Evolutionary conservation across 768 basidiomycete species (phyloP).

Genomic region (Mycena venus): DNA sequence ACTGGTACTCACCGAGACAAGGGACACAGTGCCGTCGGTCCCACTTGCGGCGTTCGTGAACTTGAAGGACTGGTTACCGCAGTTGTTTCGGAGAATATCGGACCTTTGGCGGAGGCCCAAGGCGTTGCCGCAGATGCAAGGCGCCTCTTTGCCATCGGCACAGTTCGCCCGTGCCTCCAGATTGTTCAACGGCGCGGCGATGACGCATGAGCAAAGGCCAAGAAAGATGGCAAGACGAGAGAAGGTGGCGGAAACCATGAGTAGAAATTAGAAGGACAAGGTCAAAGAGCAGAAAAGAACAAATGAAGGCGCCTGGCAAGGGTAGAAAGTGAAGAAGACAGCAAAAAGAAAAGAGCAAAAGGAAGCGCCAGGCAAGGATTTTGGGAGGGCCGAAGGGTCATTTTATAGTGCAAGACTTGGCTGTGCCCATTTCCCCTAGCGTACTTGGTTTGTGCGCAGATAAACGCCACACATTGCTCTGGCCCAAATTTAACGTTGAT

Average conservation of each 20-base stretch:
- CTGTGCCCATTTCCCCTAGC: neutral
- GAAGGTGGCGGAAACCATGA: neutral
- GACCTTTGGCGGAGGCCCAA: neutral
- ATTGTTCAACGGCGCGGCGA: constrained; percentile 9
- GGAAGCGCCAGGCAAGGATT: constrained; percentile 1
- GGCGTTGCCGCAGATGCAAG: constrained; percentile 9
- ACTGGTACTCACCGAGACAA: neutral
- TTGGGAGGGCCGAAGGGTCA: neutral
- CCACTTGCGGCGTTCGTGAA: constrained; percentile 4
- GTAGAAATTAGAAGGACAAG: neutral
- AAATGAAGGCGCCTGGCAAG: constrained; percentile 1
- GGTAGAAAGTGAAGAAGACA: neutral
- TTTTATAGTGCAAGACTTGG: neutral
- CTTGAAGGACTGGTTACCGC: constrained; percentile 9
- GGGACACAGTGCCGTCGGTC: constrained; percentile 16
- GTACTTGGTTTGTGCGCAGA: too few species aligned
- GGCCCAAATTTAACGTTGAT: neutral
- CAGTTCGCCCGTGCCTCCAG: constrained; percentile 18
- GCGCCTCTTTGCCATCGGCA: neutral
- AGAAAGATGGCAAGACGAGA: neutral
- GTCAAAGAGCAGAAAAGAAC: neutral
- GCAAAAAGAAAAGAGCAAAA: neutral
- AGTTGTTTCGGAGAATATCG: neutral
- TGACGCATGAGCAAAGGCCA: neutral
- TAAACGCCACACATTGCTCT: too few species aligned